phyloP scores from a whole-genome alignment of 192 early-diverging fungal genomes.

The Coemansia sp. region DNA sequence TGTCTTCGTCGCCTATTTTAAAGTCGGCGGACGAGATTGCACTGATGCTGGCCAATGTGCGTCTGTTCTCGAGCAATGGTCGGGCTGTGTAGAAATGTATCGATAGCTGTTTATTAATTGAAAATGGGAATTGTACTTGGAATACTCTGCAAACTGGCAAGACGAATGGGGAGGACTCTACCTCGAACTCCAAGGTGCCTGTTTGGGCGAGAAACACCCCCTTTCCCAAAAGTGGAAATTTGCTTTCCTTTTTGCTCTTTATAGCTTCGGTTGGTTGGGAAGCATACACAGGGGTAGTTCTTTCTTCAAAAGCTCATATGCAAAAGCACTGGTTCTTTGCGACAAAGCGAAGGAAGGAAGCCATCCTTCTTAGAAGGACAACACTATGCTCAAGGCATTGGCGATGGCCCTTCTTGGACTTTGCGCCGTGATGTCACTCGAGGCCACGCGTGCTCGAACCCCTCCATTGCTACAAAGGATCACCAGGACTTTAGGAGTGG shows the following conservation, averaged over 20 bases:
- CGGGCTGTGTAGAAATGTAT: background rate
- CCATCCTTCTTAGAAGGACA: too few species aligned
- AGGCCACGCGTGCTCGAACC: too few species aligned
- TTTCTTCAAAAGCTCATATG: too few species aligned
- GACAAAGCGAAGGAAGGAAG: too few species aligned
- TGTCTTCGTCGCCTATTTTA: conserved; percentile 17
- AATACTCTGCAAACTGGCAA: background rate
- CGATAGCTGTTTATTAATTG: background rate
- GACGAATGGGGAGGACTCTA: too few species aligned
- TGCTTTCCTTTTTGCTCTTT: background rate
- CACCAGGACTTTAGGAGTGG: too few species aligned
- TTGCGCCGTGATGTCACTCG: too few species aligned
- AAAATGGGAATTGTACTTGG: background rate
- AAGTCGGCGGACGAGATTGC: conserved; percentile 24
- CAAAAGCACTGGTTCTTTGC: too few species aligned
- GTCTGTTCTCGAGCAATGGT: background rate
- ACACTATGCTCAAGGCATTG: too few species aligned
- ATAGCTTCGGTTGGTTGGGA: background rate
- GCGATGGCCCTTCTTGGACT: too few species aligned
- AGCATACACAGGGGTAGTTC: too few species aligned
- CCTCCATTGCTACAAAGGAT: too few species aligned
- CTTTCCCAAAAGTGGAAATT: background rate
- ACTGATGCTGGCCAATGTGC: background rate
- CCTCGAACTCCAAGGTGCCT: background rate
- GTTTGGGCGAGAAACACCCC: background rate